A percentile compares a stretch with the other conserved stretches of the same genome.
Conservation (phyloP, 495 filamentous ascomycete genomes). For the Penicillium manginii region DNA sequence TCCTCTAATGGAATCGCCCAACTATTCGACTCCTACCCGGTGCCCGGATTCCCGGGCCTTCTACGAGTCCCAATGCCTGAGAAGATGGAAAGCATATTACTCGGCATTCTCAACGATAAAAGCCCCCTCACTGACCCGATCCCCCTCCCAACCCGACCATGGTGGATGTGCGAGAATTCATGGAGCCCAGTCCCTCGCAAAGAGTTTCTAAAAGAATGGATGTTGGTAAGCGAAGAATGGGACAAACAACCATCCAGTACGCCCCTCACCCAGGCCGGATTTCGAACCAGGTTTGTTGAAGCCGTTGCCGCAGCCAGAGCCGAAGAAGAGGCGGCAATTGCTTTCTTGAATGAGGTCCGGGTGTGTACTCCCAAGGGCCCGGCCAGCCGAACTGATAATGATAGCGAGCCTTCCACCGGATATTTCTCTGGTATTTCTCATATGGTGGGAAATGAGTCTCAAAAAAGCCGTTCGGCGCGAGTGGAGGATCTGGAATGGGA, state of each 20-base stretch:
- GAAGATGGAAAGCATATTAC: slow-evolving; percentile 1
- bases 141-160: slow-evolving; percentile 2
- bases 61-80: slow-evolving; percentile 13
- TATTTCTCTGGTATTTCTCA: background rate
- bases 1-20: slow-evolving; percentile 7
- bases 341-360: background rate
- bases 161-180: background rate
- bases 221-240: slow-evolving; percentile 12
- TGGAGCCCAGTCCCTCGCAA: background rate
- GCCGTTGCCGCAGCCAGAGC: background rate
- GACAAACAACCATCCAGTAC: slow-evolving; percentile 24
- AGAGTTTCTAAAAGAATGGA: slow-evolving; percentile 6
- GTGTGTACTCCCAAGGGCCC: background rate
- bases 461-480: background rate
- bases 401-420: background rate
- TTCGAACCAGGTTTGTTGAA: slow-evolving; percentile 35
- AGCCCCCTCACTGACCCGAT: background rate
- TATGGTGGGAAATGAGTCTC: slow-evolving; percentile 1
- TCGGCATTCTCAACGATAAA: slow-evolving; percentile 5
- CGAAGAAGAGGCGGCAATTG: background rate
- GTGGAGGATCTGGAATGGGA: background rate
- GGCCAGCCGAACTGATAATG: background rate
- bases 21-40: background rate
- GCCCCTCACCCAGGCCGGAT: slow-evolving; percentile 35
- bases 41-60: background rate